Conservation (phyloP, 2,329 filamentous ascomycete genomes). For the Escovopsis weberi region DNA sequence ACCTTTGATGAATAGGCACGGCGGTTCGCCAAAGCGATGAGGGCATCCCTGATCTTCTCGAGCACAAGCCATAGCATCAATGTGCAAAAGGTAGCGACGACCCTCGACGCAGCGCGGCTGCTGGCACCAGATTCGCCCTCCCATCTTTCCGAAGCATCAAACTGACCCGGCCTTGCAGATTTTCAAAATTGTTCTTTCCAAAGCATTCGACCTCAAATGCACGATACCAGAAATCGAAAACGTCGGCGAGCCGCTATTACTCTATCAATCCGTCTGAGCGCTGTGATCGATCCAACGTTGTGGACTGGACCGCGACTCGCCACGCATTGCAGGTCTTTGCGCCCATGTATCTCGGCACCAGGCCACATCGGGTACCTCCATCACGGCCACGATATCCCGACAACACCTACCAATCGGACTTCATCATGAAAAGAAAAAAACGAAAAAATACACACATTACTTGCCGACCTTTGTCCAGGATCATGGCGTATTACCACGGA, state of each 20-base stretch:
- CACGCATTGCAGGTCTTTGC: too few species aligned
- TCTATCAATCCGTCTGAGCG: slow-evolving; percentile 56
- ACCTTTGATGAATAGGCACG: slow-evolving; percentile 48
- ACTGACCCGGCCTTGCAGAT: slow-evolving; percentile 43
- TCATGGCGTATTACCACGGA: too few species aligned
- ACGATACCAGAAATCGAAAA: slow-evolving; percentile 99
- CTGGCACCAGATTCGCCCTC: background rate
- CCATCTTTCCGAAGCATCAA: too few species aligned
- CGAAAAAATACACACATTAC: too few species aligned
- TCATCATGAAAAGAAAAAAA: too few species aligned
- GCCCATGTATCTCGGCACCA: too few species aligned
- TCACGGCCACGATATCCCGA: too few species aligned
- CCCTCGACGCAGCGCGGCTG: background rate
- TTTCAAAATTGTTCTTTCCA: slow-evolving; percentile 98
- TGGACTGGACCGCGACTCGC: too few species aligned
- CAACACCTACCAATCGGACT: too few species aligned
- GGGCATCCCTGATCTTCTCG: slow-evolving; percentile 92
- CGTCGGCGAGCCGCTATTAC: slow-evolving; percentile 82
- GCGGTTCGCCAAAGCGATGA: slow-evolving; percentile 96
- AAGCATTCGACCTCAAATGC: slow-evolving; percentile 97
- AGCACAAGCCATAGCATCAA: slow-evolving; percentile 99
- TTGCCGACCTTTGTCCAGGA: too few species aligned
- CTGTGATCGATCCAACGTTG: too few species aligned
- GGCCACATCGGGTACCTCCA: too few species aligned
- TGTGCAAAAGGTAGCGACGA: slow-evolving; percentile 69